A percentile compares a stretch with the other conserved stretches of the same genome.
Evolutionary conservation across 2,329 filamentous ascomycete species (phyloP).

Genomic region (Cercospora beticola): DNA sequence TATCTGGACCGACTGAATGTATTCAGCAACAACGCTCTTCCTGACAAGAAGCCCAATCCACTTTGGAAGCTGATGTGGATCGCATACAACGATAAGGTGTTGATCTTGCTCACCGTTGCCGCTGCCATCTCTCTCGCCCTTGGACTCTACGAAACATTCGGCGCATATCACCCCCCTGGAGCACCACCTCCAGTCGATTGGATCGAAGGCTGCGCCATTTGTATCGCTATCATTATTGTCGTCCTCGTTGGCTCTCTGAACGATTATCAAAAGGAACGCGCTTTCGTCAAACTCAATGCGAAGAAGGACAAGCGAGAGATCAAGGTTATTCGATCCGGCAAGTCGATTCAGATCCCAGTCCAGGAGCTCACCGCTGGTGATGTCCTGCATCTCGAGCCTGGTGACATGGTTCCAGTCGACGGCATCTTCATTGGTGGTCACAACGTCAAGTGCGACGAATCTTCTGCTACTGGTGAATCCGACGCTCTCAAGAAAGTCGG

Average conservation of each 20-base stretch:
- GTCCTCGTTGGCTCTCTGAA: slow-evolving; percentile 74
- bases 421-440: slow-evolving; percentile 67
- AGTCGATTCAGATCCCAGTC: slow-evolving; percentile 66
- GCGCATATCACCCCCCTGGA: slow-evolving; percentile 48
- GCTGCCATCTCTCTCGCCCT: slow-evolving; percentile 72
- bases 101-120: slow-evolving; percentile 69
- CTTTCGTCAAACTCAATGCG: slow-evolving; percentile 76
- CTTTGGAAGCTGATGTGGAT: slow-evolving; percentile 74
- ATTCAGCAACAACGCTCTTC: slow-evolving; percentile 68
- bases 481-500: slow-evolving; percentile 67
- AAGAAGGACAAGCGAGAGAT: slow-evolving; percentile 75
- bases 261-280: slow-evolving; percentile 78
- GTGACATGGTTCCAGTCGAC: slow-evolving; percentile 70
- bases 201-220: slow-evolving; percentile 81
- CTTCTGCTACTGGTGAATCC: slow-evolving; percentile 73
- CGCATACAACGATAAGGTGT: slow-evolving; percentile 77
- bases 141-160: slow-evolving; percentile 65
- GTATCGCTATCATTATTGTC: slow-evolving; percentile 72
- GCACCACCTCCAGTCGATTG: slow-evolving; percentile 58
- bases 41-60: slow-evolving; percentile 67
- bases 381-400: slow-evolving; percentile 69
- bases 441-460: slow-evolving; percentile 70
- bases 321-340: slow-evolving; percentile 72
- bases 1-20: slow-evolving; percentile 67
- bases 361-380: slow-evolving; percentile 73